phyloP scores from a whole-genome alignment of 768 basidiomycete genomes.

The Boletus edulis region DNA sequence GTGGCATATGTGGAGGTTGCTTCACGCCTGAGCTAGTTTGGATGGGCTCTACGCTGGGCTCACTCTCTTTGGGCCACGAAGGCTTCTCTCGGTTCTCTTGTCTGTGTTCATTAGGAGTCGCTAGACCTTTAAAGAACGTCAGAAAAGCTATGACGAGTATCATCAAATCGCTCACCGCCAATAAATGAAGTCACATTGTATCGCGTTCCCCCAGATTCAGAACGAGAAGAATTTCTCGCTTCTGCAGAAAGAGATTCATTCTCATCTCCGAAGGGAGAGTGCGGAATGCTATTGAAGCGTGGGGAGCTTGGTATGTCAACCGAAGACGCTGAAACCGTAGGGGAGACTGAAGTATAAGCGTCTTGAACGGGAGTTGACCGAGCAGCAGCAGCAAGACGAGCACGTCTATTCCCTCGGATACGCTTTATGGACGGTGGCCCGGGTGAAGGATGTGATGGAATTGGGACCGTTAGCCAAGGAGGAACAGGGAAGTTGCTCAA shows the following conservation, averaged over 20 bases:
- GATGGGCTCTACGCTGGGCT: not conserved
- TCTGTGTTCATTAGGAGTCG: conserved; percentile 24
- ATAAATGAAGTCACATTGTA: conserved; percentile 80
- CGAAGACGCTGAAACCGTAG: conserved; percentile 23
- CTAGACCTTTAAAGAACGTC: conserved; percentile 30
- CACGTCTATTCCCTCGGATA: conserved; percentile 21
- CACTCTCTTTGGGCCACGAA: conserved; percentile 3
- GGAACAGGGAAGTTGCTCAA: conserved; percentile 70
- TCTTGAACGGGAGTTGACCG: conserved; percentile 6
- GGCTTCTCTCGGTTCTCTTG: conserved; percentile 7
- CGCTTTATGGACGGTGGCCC: conserved; percentile 15
- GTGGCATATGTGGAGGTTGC: not conserved
- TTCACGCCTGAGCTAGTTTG: not conserved
- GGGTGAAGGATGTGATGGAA: conserved; percentile 19
- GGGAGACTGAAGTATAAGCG: conserved; percentile 17
- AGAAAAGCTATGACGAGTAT: not conserved
- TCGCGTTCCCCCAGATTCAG: conserved; percentile 49
- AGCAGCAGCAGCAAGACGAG: conserved; percentile 12
- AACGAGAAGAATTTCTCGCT: conserved; percentile 20
- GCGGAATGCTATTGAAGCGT: conserved; percentile 13
- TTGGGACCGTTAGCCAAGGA: conserved; percentile 35
- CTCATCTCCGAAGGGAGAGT: conserved; percentile 16
- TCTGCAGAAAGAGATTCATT: conserved; percentile 8
- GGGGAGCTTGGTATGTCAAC: conserved; percentile 21
- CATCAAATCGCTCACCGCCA: conserved; percentile 35